These are phyloP conservation scores for Paracoccidioides brasiliensis DNA, from an alignment of 2,329 filamentous ascomycete genomes.

Conservation along the genomic window DNA sequence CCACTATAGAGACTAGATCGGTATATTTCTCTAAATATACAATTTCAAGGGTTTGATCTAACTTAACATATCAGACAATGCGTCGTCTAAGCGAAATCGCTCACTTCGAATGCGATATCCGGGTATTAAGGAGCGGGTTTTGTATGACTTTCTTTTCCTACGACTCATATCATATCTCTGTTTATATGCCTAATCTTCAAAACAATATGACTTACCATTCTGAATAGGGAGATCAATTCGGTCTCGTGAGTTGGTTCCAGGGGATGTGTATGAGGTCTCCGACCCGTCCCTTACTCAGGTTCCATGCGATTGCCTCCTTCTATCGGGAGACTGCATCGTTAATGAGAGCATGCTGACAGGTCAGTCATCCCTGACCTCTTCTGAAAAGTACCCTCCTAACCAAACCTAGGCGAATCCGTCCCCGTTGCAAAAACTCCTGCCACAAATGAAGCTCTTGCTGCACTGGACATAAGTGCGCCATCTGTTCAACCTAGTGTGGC, in stretches of 20 bases:
- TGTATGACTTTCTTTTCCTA: slow-evolving; percentile 42
- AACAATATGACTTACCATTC: slow-evolving; percentile 2
- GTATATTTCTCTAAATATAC: slow-evolving; percentile 28
- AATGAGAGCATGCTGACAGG: slow-evolving; percentile 97
- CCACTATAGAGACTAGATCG: slow-evolving; percentile 76
- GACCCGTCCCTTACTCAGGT: slow-evolving; percentile 81
- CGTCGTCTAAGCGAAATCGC: slow-evolving; percentile 79
- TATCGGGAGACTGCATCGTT: slow-evolving; percentile 93
- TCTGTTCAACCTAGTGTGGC: slow-evolving; percentile 73
- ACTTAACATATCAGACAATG: slow-evolving; percentile 53
- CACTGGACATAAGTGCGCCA: slow-evolving; percentile 65
- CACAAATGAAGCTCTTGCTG: slow-evolving; percentile 62
- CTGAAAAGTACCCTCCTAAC: slow-evolving; percentile 12
- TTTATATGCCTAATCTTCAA: neutral
- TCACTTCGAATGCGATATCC: slow-evolving; percentile 85
- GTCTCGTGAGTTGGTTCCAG: slow-evolving; percentile 81
- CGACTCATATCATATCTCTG: neutral
- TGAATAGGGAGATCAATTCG: slow-evolving; percentile 63
- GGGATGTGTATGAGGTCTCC: slow-evolving; percentile 92
- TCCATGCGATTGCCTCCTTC: slow-evolving; percentile 78
- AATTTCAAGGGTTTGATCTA: neutral
- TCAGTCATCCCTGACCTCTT: slow-evolving; percentile 17
- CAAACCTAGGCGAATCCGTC: slow-evolving; percentile 64
- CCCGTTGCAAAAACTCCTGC: slow-evolving; percentile 87
- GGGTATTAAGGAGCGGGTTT: slow-evolving; percentile 86